These are phyloP conservation scores for Metschnikowia kunwiensis DNA, from an alignment of 805 yeast species.

Conservation along the genomic window DNA sequence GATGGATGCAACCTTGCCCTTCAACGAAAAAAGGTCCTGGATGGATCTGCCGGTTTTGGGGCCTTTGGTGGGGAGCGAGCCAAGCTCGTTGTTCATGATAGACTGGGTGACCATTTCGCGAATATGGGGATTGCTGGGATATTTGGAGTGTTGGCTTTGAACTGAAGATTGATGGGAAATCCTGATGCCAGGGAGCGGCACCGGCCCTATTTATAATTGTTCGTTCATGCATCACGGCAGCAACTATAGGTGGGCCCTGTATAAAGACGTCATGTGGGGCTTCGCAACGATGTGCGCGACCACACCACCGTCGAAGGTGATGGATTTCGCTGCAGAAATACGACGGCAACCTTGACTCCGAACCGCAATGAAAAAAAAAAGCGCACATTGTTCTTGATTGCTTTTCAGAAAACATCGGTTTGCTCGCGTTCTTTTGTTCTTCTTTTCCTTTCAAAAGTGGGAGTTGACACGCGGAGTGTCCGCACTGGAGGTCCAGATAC, in stretches of 20 bases:
- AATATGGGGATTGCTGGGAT: not conserved
- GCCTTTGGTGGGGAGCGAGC: slow-evolving; percentile 38
- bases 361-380: too few species aligned
- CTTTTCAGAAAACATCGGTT: too few species aligned
- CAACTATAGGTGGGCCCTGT: slow-evolving; percentile 10
- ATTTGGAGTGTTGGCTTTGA: not conserved
- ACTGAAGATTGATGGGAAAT: not conserved
- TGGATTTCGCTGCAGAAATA: slow-evolving; percentile 1
- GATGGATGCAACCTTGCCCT: slow-evolving; percentile 78
- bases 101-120: slow-evolving; percentile 16
- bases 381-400: too few species aligned
- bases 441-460: too few species aligned
- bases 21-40: slow-evolving; percentile 68
- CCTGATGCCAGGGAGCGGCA: not conserved
- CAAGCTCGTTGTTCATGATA: slow-evolving; percentile 33
- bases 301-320: not conserved
- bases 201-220: slow-evolving; percentile 7
- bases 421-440: too few species aligned
- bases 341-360: slow-evolving; percentile 5
- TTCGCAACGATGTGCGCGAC: not conserved
- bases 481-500: too few species aligned
- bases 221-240: slow-evolving; percentile 8
- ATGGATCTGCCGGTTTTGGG: slow-evolving; percentile 54
- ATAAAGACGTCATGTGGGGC: slow-evolving; percentile 9
- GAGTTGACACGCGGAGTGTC: too few species aligned